These are phyloP conservation scores for Pyrus hybrid DNA, from an alignment of 331 rosid genomes.

Conservation along the genomic window DNA sequence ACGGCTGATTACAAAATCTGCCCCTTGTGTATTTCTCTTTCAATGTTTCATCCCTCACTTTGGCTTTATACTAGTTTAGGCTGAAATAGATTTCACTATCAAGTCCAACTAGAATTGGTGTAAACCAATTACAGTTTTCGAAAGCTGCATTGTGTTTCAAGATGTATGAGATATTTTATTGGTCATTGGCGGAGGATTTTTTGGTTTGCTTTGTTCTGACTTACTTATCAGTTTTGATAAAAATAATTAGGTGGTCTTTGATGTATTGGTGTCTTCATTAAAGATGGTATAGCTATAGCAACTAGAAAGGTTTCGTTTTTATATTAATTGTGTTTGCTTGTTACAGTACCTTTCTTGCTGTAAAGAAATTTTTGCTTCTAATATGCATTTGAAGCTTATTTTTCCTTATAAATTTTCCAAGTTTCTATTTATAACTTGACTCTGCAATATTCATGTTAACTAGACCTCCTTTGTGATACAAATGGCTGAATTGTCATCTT, in stretches of 20 bases:
- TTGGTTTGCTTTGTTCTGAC: background rate
- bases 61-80: background rate
- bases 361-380: background rate
- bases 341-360: background rate
- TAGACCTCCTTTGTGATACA: background rate
- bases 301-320: background rate
- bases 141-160: background rate
- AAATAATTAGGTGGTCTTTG: background rate
- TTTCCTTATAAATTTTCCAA: background rate
- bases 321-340: background rate
- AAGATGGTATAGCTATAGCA: background rate
- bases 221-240: background rate
- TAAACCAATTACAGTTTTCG: background rate
- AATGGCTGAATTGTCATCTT: background rate
- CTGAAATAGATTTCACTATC: background rate
- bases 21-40: background rate
- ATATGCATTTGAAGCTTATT: background rate
- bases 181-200: background rate
- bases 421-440: background rate
- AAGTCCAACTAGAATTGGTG: background rate
- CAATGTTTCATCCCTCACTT: background rate
- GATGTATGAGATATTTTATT: background rate
- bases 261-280: background rate
- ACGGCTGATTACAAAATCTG: background rate
- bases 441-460: background rate